Conservation (phyloP, 2,329 filamentous ascomycete genomes). For the Pyrenophora teres region DNA sequence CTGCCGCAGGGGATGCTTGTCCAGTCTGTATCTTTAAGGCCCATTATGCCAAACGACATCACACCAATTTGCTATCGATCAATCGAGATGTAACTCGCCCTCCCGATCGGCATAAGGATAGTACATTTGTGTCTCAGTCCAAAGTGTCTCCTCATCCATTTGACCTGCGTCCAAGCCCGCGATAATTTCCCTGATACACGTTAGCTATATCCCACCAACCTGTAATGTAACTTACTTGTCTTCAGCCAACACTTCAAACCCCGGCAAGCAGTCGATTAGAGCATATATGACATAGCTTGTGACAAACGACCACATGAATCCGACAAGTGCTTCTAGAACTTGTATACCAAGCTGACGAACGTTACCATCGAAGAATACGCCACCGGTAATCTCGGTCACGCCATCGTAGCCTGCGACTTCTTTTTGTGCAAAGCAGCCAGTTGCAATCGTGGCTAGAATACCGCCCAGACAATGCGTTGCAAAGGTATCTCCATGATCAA, state of each 20-base stretch:
- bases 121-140: slow-evolving; percentile 45
- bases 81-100: slow-evolving; percentile 35
- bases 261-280: slow-evolving; percentile 58
- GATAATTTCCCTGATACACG: slow-evolving; percentile 49
- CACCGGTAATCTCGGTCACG: slow-evolving; percentile 54
- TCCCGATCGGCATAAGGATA: slow-evolving; percentile 40
- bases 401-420: slow-evolving; percentile 60
- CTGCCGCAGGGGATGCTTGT: too few species aligned
- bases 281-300: slow-evolving; percentile 57
- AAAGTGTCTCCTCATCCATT: slow-evolving; percentile 54
- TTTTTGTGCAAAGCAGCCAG: slow-evolving; percentile 57
- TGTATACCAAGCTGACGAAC: slow-evolving; percentile 56
- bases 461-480: slow-evolving; percentile 61
- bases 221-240: slow-evolving; percentile 55
- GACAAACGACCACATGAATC: slow-evolving; percentile 58
- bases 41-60: too few species aligned
- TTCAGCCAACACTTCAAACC: slow-evolving; percentile 57
- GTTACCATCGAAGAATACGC: slow-evolving; percentile 61
- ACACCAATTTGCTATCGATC: background rate
- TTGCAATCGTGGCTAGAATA: slow-evolving; percentile 56
- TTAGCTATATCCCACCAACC: slow-evolving; percentile 3
- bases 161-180: slow-evolving; percentile 57
- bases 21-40: too few species aligned
- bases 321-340: slow-evolving; percentile 57
- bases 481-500: slow-evolving; percentile 62